These are phyloP conservation scores for Helotiales sp. DNA, from an alignment of 2,329 filamentous ascomycete genomes.

Conservation along the genomic window DNA sequence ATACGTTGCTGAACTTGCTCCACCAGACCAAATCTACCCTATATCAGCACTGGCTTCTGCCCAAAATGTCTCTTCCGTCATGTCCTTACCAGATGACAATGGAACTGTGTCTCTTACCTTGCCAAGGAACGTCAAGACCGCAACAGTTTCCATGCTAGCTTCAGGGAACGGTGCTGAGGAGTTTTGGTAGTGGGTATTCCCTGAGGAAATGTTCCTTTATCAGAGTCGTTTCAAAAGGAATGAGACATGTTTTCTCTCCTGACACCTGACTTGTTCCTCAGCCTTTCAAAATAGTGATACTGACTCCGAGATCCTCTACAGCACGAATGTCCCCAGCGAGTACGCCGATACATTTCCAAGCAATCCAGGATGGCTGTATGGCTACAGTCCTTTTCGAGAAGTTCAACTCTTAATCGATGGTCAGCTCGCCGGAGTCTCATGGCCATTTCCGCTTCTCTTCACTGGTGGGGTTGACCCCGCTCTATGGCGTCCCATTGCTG, in stretches of 20 bases:
- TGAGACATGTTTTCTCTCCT: too few species aligned
- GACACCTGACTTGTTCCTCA: too few species aligned
- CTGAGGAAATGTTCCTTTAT: too few species aligned
- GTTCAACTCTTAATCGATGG: slow-evolving; percentile 73
- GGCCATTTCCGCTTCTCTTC: slow-evolving; percentile 79
- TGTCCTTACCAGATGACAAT: slow-evolving; percentile 53
- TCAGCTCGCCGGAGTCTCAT: slow-evolving; percentile 67
- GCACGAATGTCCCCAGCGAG: slow-evolving; percentile 67
- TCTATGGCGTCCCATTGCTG: slow-evolving; percentile 73
- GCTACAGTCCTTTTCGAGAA: slow-evolving; percentile 72
- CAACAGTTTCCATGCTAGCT: slow-evolving; percentile 70
- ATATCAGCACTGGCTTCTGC: slow-evolving; percentile 45
- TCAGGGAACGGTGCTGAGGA: slow-evolving; percentile 76
- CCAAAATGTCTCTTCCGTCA: slow-evolving; percentile 52
- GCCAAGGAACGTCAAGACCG: slow-evolving; percentile 63
- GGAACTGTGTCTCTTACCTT: slow-evolving; percentile 47
- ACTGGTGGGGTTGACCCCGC: slow-evolving; percentile 74
- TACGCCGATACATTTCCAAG: slow-evolving; percentile 59
- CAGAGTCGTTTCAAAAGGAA: too few species aligned
- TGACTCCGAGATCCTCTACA: too few species aligned
- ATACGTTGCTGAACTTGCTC: slow-evolving; percentile 19
- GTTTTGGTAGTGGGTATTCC: too few species aligned
- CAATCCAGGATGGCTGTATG: slow-evolving; percentile 46
- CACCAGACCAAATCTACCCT: slow-evolving; percentile 66
- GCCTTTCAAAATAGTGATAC: too few species aligned